A percentile compares a stretch with the other conserved stretches of the same genome.
These are phyloP conservation scores for Trametes hirsuta DNA, from an alignment of 1,284 basidiomycete genomes.

Conservation along the genomic window DNA sequence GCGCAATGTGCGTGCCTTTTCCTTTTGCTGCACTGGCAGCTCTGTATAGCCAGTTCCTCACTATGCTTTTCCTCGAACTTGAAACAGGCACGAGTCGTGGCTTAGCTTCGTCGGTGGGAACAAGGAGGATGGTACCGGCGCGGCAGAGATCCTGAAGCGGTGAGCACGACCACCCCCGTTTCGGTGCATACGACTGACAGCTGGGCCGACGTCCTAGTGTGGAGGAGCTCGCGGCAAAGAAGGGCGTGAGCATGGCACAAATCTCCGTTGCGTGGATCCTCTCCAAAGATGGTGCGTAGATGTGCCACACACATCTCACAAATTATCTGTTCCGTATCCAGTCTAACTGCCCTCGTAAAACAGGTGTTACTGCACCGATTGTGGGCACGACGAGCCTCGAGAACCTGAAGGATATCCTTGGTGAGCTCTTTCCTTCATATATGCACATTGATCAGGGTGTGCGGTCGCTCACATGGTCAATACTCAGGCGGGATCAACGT, in stretches of 20 bases:
- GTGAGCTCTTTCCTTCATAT: slow-evolving; percentile 27
- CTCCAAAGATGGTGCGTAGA: slow-evolving; percentile 5
- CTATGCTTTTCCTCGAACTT: too few relatives aligned
- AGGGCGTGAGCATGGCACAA: slow-evolving; percentile 33
- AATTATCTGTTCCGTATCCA: too few relatives aligned
- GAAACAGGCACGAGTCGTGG: too few relatives aligned
- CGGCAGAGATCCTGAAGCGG: background rate
- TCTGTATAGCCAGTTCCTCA: background rate
- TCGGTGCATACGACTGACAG: too few relatives aligned
- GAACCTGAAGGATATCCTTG: slow-evolving; percentile 53
- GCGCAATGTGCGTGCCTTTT: background rate
- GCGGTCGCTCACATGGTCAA: too few relatives aligned
- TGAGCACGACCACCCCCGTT: background rate
- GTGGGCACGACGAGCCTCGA: slow-evolving; percentile 54
- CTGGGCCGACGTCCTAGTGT: slow-evolving; percentile 29
- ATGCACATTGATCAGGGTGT: background rate
- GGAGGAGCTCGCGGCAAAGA: slow-evolving; percentile 47
- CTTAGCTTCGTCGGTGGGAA: too few relatives aligned
- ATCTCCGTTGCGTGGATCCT: slow-evolving; percentile 22
- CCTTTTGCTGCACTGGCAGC: too few relatives aligned
- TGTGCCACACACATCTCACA: too few relatives aligned
- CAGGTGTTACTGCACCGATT: slow-evolving; percentile 53
- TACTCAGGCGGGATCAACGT: too few relatives aligned
- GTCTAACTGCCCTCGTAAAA: too few relatives aligned
- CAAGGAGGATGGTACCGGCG: too few relatives aligned